A percentile compares a stretch with the other conserved stretches of the same genome.
Conservation (phyloP, 345 rosid species). For the Dimocarpus longan region DNA sequence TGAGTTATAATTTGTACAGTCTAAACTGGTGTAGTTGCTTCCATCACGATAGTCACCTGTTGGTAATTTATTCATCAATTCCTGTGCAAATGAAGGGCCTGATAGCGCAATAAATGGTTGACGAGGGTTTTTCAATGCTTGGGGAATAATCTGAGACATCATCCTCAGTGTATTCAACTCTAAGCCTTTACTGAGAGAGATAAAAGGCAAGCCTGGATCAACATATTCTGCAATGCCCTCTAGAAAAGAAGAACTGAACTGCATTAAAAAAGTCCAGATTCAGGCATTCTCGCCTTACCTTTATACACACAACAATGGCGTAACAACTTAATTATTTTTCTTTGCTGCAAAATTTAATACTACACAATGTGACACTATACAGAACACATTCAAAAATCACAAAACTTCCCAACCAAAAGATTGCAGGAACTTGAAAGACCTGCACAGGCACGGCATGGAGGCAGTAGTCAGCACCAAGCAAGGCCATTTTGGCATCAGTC, state of each 20-base stretch:
- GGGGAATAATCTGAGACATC: constrained; percentile 95
- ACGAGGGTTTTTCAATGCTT: constrained; percentile 65
- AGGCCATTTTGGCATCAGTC: constrained; percentile 70
- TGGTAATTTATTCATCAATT: constrained; percentile 84
- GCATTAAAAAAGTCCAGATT: constrained; percentile 39
- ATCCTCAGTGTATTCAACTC: constrained; percentile 87
- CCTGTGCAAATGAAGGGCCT: constrained; percentile 90
- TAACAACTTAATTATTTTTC: neutral
- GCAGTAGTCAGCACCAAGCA: constrained; percentile 81
- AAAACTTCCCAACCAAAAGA: neutral
- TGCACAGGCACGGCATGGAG: constrained; percentile 94
- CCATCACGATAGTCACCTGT: constrained; percentile 52
- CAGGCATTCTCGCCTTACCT: constrained; percentile 17
- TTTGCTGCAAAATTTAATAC: neutral
- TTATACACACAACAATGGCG: neutral
- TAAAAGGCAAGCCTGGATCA: constrained; percentile 84
- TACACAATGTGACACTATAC: neutral
- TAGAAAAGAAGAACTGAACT: constrained; percentile 85
- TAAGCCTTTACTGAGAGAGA: constrained; percentile 92
- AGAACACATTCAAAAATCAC: neutral
- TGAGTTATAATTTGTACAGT: neutral
- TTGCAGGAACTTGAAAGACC: constrained; percentile 39
- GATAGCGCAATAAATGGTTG: constrained; percentile 90
- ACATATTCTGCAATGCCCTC: constrained; percentile 75
- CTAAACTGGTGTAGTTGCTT: neutral